Percentiles rank a stretch among this genome's conserved stretches.
These are phyloP conservation scores for Didymella sp. DNA, from an alignment of 2,329 filamentous ascomycete species.

Conservation along the genomic window DNA sequence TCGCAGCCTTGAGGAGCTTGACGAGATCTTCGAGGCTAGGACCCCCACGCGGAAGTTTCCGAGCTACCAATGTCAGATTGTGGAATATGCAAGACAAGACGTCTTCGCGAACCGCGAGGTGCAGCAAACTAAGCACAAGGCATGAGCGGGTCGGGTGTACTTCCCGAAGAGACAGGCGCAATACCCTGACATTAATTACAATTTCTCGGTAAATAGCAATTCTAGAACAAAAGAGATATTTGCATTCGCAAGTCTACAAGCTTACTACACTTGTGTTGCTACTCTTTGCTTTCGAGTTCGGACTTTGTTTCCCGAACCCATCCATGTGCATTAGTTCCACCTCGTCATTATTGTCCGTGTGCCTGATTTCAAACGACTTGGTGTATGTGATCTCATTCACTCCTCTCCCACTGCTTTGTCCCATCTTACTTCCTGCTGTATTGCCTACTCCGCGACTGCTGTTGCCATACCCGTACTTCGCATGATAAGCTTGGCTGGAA, in stretches of 20 bases:
- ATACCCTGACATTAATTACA: not conserved
- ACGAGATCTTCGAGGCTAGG: slow-evolving; percentile 38
- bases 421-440: slow-evolving; percentile 6
- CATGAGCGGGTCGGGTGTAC: not conserved
- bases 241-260: slow-evolving; percentile 11
- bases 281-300: slow-evolving; percentile 16
- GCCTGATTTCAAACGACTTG: slow-evolving; percentile 13
- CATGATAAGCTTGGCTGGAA: slow-evolving; percentile 14
- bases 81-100: slow-evolving; percentile 30
- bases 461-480: slow-evolving; percentile 15
- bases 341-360: slow-evolving; percentile 14
- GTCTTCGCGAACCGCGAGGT: slow-evolving; percentile 9
- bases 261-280: slow-evolving; percentile 22
- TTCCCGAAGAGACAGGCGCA: not conserved
- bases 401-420: slow-evolving; percentile 6
- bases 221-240: not conserved
- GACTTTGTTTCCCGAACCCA: slow-evolving; percentile 16
- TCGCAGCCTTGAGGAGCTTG: slow-evolving; percentile 36
- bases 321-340: slow-evolving; percentile 22
- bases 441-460: slow-evolving; percentile 6
- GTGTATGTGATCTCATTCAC: slow-evolving; percentile 17
- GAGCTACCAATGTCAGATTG: slow-evolving; percentile 31
- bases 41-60: slow-evolving; percentile 33
- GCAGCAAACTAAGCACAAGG: not conserved
- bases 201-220: not conserved